Conservation (phyloP, 1,284 basidiomycete genomes). For the Uromyces viciae-fabae region DNA sequence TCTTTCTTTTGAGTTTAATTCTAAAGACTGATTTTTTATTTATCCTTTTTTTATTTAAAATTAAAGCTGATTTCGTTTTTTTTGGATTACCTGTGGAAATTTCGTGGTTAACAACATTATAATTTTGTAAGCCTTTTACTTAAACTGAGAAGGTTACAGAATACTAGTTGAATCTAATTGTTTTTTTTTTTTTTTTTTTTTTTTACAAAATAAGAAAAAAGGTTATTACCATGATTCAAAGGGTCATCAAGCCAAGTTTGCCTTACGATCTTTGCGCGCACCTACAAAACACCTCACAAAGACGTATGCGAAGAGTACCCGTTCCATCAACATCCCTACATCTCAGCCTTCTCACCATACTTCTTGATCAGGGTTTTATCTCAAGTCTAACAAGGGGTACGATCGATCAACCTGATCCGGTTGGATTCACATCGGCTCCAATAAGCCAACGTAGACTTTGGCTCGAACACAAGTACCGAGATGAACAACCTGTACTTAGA, state of each 20-base stretch:
- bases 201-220: too few relatives aligned
- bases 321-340: conserved; percentile 77
- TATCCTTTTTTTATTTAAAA: too few relatives aligned
- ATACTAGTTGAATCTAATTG: too few relatives aligned
- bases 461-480: conserved; percentile 38
- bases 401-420: conserved; percentile 59
- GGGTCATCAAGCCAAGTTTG: conserved; percentile 21
- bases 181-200: too few relatives aligned
- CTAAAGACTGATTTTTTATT: too few relatives aligned
- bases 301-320: conserved; percentile 68
- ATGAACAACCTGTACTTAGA: conserved; percentile 27
- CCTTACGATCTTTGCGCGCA: conserved; percentile 69
- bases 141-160: too few relatives aligned
- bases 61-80: too few relatives aligned
- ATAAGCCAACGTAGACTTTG: conserved; percentile 24
- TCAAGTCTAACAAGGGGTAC: conserved; percentile 76
- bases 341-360: conserved; percentile 73
- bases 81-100: too few relatives aligned
- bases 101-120: too few relatives aligned
- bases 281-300: conserved; percentile 80
- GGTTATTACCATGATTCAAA: neutral
- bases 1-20: too few relatives aligned
- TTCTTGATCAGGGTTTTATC: conserved; percentile 80
- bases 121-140: too few relatives aligned
- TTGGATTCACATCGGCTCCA: neutral